phyloP scores from a whole-genome alignment of 495 filamentous ascomycete species.

The Baudoinia panamericana region DNA sequence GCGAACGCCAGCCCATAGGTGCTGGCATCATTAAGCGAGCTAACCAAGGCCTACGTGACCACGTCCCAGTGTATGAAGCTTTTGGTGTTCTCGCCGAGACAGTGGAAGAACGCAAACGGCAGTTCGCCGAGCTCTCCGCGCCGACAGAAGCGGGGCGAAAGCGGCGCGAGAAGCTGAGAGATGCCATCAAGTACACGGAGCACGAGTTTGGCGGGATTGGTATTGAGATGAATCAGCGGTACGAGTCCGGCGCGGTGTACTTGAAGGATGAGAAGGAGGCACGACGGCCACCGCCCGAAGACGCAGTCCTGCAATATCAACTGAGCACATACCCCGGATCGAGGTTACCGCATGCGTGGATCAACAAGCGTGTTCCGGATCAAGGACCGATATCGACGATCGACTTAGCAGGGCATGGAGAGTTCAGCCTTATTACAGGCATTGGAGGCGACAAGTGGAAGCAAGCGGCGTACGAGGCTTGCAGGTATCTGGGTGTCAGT shows the following conservation, averaged over 20 bases:
- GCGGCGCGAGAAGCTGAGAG: constrained; percentile 27
- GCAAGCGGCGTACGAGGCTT: constrained; percentile 30
- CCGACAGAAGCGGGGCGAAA: constrained; percentile 27
- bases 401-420: constrained; percentile 40
- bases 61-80: constrained; percentile 33
- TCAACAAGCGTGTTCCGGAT: constrained; percentile 33
- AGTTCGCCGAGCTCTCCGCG: constrained; percentile 27
- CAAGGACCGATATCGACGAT: constrained; percentile 35
- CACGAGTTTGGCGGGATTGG: constrained; percentile 40
- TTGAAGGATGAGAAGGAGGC: constrained; percentile 20
- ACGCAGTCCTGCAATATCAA: constrained; percentile 28
- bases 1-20: constrained; percentile 40
- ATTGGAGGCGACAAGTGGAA: constrained; percentile 40
- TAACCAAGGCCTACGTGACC: constrained; percentile 37
- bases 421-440: constrained; percentile 38
- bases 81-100: constrained; percentile 32
- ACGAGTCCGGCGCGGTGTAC: constrained; percentile 27
- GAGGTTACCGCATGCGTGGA: constrained; percentile 42
- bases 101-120: constrained; percentile 24
- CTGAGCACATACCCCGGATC: constrained; percentile 39
- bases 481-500: constrained; percentile 26
- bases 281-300: constrained; percentile 2
- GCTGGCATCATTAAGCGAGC: constrained; percentile 35
- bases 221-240: constrained; percentile 40
- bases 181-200: constrained; percentile 30